These are phyloP conservation scores for Phytopythium boreale DNA, from an alignment of 352 stramenopile species.

Conservation along the genomic window DNA sequence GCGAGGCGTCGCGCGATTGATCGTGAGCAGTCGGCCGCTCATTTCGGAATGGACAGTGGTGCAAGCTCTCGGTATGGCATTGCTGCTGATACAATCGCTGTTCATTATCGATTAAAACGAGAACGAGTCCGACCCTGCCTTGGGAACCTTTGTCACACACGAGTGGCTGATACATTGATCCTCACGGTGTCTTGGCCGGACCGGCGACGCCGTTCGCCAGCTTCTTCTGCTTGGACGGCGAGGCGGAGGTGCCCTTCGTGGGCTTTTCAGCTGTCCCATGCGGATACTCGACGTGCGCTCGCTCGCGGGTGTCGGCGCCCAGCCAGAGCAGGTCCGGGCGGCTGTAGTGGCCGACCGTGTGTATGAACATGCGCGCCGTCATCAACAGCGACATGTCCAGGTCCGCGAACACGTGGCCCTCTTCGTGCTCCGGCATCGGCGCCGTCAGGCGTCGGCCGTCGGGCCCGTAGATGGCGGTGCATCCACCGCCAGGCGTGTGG, in stretches of 20 bases:
- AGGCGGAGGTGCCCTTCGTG: background rate
- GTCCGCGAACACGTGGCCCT: conserved; percentile 21
- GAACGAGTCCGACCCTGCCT: too few relatives aligned
- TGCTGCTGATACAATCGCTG: background rate
- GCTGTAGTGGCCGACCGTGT: conserved; percentile 19
- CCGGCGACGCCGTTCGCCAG: background rate
- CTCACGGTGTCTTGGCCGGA: background rate
- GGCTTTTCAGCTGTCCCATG: background rate
- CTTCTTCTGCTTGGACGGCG: background rate
- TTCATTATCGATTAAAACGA: too few relatives aligned
- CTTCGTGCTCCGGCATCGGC: conserved; percentile 9
- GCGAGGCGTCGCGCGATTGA: background rate
- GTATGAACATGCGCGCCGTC: conserved; percentile 11
- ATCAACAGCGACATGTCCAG: conserved; percentile 14
- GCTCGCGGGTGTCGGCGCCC: conserved; percentile 13
- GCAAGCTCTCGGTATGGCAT: too few relatives aligned
- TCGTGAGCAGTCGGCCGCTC: background rate
- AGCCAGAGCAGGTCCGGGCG: conserved; percentile 20
- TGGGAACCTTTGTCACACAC: too few relatives aligned
- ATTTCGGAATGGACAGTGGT: too few relatives aligned
- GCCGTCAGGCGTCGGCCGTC: conserved; percentile 13
- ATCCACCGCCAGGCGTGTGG: conserved; percentile 13
- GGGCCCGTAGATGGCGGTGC: conserved; percentile 17
- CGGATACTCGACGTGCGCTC: conserved; percentile 7
- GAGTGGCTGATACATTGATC: background rate